phyloP scores from a whole-genome alignment of 2,329 filamentous ascomycete genomes.

The Zasmidium citrigriseum region DNA sequence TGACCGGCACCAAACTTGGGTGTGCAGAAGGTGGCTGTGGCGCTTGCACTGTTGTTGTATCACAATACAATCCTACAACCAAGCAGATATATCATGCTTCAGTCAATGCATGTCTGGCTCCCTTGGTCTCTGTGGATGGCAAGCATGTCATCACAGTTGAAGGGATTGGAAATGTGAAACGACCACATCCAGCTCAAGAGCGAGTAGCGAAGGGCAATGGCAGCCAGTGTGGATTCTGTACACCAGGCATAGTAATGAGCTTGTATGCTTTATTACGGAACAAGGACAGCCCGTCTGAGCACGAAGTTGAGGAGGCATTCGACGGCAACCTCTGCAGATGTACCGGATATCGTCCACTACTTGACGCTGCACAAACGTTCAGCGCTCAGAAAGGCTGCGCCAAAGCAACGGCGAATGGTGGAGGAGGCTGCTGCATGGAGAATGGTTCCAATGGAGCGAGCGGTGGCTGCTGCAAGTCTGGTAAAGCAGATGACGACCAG shows the following conservation, averaged over 20 bases:
- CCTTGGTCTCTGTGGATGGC: conserved; percentile 87
- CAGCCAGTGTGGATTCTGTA: conserved; percentile 94
- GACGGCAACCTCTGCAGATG: conserved; percentile 96
- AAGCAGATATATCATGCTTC: conserved; percentile 93
- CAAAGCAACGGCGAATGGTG: conserved; percentile 59
- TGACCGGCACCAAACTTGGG: conserved; percentile 94
- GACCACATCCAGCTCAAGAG: conserved; percentile 87
- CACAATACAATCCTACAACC: conserved; percentile 89
- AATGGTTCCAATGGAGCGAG: conserved; percentile 50
- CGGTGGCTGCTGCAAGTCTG: conserved; percentile 60
- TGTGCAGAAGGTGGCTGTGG: conserved; percentile 97
- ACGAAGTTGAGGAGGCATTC: conserved; percentile 92
- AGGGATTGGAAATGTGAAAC: conserved; percentile 85
- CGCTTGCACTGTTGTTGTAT: conserved; percentile 92
- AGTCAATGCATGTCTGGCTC: conserved; percentile 93
- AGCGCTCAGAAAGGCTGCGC: conserved; percentile 59
- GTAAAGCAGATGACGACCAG: conserved; percentile 42
- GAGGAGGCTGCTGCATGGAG: conserved; percentile 72
- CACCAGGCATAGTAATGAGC: conserved; percentile 96
- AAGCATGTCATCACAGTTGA: conserved; percentile 99
- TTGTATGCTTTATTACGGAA: conserved; percentile 91
- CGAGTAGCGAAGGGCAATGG: conserved; percentile 88
- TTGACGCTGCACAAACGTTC: conserved; percentile 93
- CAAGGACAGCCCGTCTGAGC: conserved; percentile 71
- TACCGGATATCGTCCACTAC: conserved; percentile 90